Conservation (phyloP, 2,329 filamentous ascomycete species). For the Clarireedia hainanense region DNA sequence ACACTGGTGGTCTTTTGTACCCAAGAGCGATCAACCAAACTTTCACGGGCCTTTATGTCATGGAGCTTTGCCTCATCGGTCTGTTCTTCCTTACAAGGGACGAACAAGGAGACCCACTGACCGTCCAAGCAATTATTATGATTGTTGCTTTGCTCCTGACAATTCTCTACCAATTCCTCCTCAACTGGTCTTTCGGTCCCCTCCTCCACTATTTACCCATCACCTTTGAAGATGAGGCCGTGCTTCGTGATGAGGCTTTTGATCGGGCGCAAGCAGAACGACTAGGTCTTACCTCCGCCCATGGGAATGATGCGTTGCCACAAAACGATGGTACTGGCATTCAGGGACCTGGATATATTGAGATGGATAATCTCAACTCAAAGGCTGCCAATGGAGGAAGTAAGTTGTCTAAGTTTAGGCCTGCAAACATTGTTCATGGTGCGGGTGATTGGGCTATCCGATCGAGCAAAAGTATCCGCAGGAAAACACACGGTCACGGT, state of each 20-base stretch:
- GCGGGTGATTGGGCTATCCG: constrained; percentile 22
- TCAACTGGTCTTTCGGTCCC: constrained; percentile 78
- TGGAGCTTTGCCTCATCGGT: constrained; percentile 85
- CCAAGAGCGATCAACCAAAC: constrained; percentile 91
- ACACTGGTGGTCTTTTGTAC: constrained; percentile 89
- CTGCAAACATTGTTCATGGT: constrained; percentile 22
- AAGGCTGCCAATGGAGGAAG: constrained; percentile 15
- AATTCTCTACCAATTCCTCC: constrained; percentile 64
- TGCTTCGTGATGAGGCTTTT: constrained; percentile 84
- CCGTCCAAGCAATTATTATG: constrained; percentile 78
- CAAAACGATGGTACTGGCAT: constrained; percentile 23
- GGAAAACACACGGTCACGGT: constrained; percentile 39
- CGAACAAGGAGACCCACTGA: constrained; percentile 43
- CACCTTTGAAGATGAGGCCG: constrained; percentile 91
- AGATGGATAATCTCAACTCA: constrained; percentile 39
- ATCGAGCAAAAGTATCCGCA: constrained; percentile 25
- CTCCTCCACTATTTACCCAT: constrained; percentile 86
- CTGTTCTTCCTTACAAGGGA: constrained; percentile 75
- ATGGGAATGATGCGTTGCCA: constrained; percentile 31
- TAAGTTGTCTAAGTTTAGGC: constrained; percentile 24
- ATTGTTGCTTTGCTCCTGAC: constrained; percentile 67
- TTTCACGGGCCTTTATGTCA: constrained; percentile 89
- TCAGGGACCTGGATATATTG: constrained; percentile 26
- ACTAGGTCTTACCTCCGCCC: constrained; percentile 53
- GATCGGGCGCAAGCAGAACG: constrained; percentile 67